Evolutionary conservation across 305 asterid species (phyloP).

Genomic region (Rubia peregrina): DNA sequence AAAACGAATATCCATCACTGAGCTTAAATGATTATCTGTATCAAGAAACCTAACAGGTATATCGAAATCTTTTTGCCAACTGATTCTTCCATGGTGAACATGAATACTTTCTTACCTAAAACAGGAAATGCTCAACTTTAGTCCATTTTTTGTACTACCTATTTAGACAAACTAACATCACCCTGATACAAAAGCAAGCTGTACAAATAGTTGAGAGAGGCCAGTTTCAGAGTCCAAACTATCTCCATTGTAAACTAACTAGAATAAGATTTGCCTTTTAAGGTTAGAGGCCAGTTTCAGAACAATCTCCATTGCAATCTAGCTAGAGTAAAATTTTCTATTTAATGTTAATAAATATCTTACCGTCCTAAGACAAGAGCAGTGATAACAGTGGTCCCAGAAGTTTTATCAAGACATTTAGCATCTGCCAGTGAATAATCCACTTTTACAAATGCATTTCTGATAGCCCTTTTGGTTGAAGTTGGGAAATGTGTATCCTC

Average conservation of each 20-base stretch:
- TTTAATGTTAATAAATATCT: slow-evolving; percentile 15
- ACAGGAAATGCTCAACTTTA: background rate
- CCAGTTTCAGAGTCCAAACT: background rate
- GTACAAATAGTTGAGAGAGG: background rate
- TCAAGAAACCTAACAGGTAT: background rate
- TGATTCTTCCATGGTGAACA: background rate
- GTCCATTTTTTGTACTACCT: background rate
- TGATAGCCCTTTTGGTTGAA: slow-evolving; percentile 52
- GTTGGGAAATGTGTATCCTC: slow-evolving; percentile 75
- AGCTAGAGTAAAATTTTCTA: background rate
- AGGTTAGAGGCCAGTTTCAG: background rate
- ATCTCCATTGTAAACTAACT: background rate
- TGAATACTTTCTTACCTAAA: background rate
- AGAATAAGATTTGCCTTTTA: background rate
- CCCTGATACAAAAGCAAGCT: background rate
- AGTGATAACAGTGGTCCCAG: slow-evolving; percentile 81
- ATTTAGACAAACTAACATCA: background rate
- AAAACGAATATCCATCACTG: background rate
- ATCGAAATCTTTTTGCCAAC: background rate
- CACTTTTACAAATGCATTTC: slow-evolving; percentile 69
- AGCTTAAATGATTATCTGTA: background rate
- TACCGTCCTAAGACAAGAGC: slow-evolving; percentile 81
- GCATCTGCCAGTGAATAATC: slow-evolving; percentile 81
- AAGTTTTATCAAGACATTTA: slow-evolving; percentile 57
- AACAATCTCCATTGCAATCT: background rate